Conservation (phyloP, 768 basidiomycete genomes). For the Lactarius sp. region DNA sequence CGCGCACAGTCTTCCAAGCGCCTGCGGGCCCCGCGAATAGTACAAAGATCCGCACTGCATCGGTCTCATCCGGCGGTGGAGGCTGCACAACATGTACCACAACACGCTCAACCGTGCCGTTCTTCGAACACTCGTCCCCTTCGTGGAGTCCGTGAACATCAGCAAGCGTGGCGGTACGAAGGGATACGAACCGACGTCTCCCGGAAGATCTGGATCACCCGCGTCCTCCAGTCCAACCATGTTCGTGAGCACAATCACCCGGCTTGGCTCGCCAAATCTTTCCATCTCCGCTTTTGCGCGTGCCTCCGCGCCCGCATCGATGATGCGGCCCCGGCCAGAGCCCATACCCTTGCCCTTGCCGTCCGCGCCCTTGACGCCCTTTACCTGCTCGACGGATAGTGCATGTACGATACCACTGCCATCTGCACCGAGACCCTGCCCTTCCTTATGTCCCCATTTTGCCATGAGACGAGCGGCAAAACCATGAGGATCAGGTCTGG, state of each 20-base stretch:
- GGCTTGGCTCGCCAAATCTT: constrained; percentile 83
- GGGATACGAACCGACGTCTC: constrained; percentile 70
- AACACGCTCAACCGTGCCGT: constrained; percentile 89
- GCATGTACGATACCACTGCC: constrained; percentile 87
- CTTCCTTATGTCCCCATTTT: constrained; percentile 94
- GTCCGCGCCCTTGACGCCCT: constrained; percentile 37
- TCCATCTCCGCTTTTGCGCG: constrained; percentile 71
- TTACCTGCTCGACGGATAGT: constrained; percentile 69
- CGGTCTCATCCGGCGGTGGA: constrained; percentile 56
- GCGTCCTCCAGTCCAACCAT: constrained; percentile 83
- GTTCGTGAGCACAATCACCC: constrained; percentile 85
- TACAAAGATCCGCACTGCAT: constrained; percentile 89
- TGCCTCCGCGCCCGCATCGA: constrained; percentile 85
- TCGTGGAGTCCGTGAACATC: constrained; percentile 1
- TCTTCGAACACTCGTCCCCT: constrained; percentile 91
- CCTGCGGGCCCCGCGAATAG: constrained; percentile 87
- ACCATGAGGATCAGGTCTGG: constrained; percentile 56
- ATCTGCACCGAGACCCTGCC: constrained; percentile 84
- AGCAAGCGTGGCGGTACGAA: constrained; percentile 1
- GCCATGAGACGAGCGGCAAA: constrained; percentile 90
- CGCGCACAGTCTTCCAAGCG: constrained; percentile 93
- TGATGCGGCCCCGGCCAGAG: constrained; percentile 80
- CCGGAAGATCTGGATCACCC: constrained; percentile 77
- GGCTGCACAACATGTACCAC: constrained; percentile 76
- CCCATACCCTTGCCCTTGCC: constrained; percentile 41